Evolutionary conservation across 148 eudicot species (phyloP).

Genomic region (Silene uniflora): DNA sequence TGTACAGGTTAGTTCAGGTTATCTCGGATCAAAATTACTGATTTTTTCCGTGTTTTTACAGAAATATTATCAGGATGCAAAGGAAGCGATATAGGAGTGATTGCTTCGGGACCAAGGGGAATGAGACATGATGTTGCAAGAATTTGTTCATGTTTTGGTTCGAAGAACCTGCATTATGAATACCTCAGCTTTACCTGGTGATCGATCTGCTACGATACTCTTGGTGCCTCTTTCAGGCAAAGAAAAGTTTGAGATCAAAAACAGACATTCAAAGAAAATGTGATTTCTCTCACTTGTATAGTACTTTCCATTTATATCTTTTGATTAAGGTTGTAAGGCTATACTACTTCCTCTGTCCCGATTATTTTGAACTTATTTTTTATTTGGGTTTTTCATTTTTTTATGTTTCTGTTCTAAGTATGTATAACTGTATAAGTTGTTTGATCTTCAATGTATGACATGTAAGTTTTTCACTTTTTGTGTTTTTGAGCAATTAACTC

Average conservation of each 20-base stretch:
- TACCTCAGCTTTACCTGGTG: constrained; percentile 28
- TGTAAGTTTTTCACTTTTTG: no score
- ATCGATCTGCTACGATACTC: not conserved
- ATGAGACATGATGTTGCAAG: constrained; percentile 27
- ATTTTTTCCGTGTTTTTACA: not conserved
- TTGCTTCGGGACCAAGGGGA: constrained; percentile 25
- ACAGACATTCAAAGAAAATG: not conserved
- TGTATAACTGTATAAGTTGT: no score
- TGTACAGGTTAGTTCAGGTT: no score
- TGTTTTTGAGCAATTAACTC: no score
- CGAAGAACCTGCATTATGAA: constrained; percentile 25
- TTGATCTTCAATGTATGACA: no score
- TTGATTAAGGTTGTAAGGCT: no score
- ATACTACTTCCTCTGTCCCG: no score
- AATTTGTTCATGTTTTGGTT: constrained; percentile 19
- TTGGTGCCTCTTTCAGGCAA: not conserved
- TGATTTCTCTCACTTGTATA: not conserved
- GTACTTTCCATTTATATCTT: not conserved
- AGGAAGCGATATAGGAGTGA: constrained; percentile 21
- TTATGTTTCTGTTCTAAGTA: no score
- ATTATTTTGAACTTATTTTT: no score
- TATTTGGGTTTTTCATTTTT: no score
- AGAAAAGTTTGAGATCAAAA: not conserved
- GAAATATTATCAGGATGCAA: constrained; percentile 22
- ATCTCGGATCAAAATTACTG: no score